A percentile compares a stretch with the other conserved stretches of the same genome.
phyloP scores from a whole-genome alignment of 73 alveolate genomes.

The Paramecium caudatum region DNA sequence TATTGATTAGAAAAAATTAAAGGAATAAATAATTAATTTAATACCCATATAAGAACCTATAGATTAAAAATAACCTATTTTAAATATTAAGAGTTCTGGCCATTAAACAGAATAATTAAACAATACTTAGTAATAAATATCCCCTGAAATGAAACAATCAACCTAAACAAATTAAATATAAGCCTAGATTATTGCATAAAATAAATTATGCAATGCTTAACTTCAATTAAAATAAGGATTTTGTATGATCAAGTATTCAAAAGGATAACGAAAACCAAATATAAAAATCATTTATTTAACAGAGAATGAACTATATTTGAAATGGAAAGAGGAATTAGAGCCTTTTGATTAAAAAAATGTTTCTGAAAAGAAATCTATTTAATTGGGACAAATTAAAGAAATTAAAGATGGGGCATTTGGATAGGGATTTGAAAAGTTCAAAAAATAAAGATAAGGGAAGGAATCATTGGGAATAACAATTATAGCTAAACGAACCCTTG shows the following conservation, averaged over 20 bases:
- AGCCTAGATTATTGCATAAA: not conserved
- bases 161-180: not conserved
- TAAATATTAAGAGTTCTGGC: no score
- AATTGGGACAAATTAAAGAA: not conserved
- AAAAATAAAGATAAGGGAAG: conserved; percentile 43
- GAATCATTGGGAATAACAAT: conserved; percentile 36
- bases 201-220: conserved; percentile 4
- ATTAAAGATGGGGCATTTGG: conserved; percentile 16
- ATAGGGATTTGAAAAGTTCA: conserved; percentile 31
- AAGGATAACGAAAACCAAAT: conserved; percentile 34
- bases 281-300: conserved; percentile 34
- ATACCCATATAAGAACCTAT: no score
- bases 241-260: conserved; percentile 52
- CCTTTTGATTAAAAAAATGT: conserved; percentile 33
- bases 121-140: not conserved
- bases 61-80: not conserved
- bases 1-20: not conserved
- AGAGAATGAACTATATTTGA: not conserved
- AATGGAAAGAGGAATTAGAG: conserved; percentile 53
- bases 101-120: not conserved
- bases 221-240: conserved; percentile 41
- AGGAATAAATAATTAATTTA: no score
- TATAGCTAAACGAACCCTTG: conserved; percentile 21
- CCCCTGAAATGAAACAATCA: conserved; percentile 15
- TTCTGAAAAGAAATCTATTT: not conserved